Percentiles rank a stretch among this genome's conserved stretches.
Evolutionary conservation across 2,329 filamentous ascomycete species (phyloP).

Genomic region (Trichophyton mentagrophytes): DNA sequence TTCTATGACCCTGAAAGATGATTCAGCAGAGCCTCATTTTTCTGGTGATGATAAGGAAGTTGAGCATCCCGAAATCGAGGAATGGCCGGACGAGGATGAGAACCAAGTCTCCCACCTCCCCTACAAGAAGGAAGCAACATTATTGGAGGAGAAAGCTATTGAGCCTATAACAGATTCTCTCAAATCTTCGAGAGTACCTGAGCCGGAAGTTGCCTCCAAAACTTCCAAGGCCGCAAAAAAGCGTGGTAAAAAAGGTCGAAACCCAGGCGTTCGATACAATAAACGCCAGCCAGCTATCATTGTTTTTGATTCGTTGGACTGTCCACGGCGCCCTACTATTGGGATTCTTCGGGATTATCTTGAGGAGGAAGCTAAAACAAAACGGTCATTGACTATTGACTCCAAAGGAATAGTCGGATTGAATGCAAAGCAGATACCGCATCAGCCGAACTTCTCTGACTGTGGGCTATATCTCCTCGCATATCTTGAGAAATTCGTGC

Average conservation of each 20-base stretch:
- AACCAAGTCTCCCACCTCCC: slow-evolving; percentile 7
- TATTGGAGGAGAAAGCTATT: neutral
- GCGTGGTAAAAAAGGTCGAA: slow-evolving; percentile 17
- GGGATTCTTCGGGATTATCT: slow-evolving; percentile 64
- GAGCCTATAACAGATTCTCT: neutral
- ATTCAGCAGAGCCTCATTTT: neutral
- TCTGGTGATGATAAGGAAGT: slow-evolving; percentile 2
- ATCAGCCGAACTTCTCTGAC: slow-evolving; percentile 73
- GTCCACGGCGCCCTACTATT: slow-evolving; percentile 50
- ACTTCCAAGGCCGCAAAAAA: slow-evolving; percentile 11
- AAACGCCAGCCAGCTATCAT: slow-evolving; percentile 57
- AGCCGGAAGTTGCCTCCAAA: neutral
- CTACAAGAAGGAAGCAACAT: neutral
- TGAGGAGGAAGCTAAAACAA: slow-evolving; percentile 55
- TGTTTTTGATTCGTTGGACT: slow-evolving; percentile 74
- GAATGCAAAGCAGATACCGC: slow-evolving; percentile 62
- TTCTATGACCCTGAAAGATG: slow-evolving; percentile 21
- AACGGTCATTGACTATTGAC: slow-evolving; percentile 38
- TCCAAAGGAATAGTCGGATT: slow-evolving; percentile 43
- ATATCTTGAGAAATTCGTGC: slow-evolving; percentile 72
- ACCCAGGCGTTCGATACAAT: slow-evolving; percentile 32
- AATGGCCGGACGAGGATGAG: slow-evolving; percentile 24
- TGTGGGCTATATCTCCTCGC: slow-evolving; percentile 79
- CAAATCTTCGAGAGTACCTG: neutral
- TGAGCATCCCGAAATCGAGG: slow-evolving; percentile 12